Percentiles rank a stretch among this genome's conserved stretches.
Evolutionary conservation across 2,329 filamentous ascomycete genomes (phyloP).

Genomic region (Curvularia sp.): DNA sequence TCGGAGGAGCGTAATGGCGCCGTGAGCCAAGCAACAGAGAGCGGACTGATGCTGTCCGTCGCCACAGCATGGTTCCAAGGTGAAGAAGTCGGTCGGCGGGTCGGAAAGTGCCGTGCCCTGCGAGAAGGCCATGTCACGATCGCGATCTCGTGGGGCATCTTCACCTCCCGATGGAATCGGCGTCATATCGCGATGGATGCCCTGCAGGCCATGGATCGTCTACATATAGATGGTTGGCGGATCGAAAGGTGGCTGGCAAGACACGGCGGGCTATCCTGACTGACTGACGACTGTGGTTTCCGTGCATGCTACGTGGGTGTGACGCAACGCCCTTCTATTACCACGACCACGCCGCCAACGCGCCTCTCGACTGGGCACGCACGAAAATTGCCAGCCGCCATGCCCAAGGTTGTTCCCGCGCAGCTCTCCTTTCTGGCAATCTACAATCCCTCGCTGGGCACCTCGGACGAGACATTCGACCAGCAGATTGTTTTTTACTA

Average conservation of each 20-base stretch:
- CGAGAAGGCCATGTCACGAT: conserved; percentile 10
- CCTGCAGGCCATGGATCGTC: background rate
- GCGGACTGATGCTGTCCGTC: conserved; percentile 33
- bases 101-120: conserved; percentile 11
- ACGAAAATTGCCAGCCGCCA: conserved; percentile 36
- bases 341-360: conserved; percentile 3
- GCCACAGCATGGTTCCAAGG: conserved; percentile 18
- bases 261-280: background rate
- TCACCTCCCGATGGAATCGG: conserved; percentile 3
- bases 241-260: conserved; percentile 1
- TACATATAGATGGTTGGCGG: conserved; percentile 18
- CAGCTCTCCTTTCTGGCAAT: conserved; percentile 91
- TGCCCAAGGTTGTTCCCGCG: conserved; percentile 68
- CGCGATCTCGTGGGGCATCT: conserved; percentile 21
- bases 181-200: conserved; percentile 10
- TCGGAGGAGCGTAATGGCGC: conserved; percentile 23
- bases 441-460: conserved; percentile 86
- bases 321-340: conserved; percentile 14
- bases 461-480: conserved; percentile 72
- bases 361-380: conserved; percentile 14
- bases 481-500: conserved; percentile 95
- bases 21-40: conserved; percentile 17
- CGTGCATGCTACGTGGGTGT: conserved; percentile 6
- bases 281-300: background rate
- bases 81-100: conserved; percentile 14